Evolutionary conservation across 352 stramenopile species (phyloP).

Genomic region (Phytophthora ramorum): DNA sequence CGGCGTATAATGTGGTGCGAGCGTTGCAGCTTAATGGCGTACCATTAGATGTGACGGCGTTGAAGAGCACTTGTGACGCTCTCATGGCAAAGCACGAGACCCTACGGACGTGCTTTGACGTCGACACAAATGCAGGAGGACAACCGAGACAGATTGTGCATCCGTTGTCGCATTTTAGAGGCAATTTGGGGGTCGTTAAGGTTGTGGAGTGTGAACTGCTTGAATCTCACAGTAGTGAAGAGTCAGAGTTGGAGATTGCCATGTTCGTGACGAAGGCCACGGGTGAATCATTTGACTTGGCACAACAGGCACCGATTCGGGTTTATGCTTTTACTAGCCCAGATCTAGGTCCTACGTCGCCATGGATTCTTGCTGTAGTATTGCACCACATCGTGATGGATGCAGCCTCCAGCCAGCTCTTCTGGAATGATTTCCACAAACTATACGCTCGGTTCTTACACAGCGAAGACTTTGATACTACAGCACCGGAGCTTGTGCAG

Average conservation of each 20-base stretch:
- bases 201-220: conserved; percentile 15
- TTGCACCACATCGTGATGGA: conserved; percentile 69
- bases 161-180: conserved; percentile 25
- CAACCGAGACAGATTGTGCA: conserved; percentile 44
- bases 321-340: conserved; percentile 35
- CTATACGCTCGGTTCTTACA: conserved; percentile 31
- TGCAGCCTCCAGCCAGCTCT: conserved; percentile 48
- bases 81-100: conserved; percentile 53
- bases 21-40: conserved; percentile 37
- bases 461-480: neutral
- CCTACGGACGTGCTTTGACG: conserved; percentile 52
- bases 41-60: conserved; percentile 22
- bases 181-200: conserved; percentile 1
- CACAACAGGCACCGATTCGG: conserved; percentile 42
- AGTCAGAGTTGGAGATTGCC: conserved; percentile 12
- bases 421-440: conserved; percentile 50
- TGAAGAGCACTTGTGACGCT: conserved; percentile 36
- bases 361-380: conserved; percentile 49
- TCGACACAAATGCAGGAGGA: conserved; percentile 31
- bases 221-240: neutral
- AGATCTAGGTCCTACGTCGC: neutral
- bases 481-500: neutral
- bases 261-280: conserved; percentile 32
- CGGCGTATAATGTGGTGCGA: conserved; percentile 59
- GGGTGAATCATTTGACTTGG: conserved; percentile 47